Conservation (phyloP, 2,329 filamentous ascomycete species). For the Sclerotinia glacialis region DNA sequence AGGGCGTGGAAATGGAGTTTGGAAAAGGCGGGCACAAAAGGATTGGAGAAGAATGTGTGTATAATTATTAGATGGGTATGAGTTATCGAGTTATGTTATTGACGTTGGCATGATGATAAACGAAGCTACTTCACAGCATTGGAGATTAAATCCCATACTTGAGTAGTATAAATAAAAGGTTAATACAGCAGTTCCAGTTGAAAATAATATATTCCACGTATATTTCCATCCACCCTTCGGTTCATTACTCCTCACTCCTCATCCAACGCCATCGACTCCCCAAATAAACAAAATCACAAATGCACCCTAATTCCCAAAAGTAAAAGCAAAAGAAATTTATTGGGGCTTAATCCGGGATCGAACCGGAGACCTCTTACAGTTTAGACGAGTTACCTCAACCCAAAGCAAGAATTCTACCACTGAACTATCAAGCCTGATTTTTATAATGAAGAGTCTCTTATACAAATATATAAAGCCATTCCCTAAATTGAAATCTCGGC, state of each 20-base stretch:
- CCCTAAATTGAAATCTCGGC: too few relatives aligned
- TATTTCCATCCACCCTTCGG: not conserved
- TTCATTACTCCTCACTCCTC: too few relatives aligned
- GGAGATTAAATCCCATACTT: not conserved
- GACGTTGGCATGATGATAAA: not conserved
- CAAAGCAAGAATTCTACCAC: slow-evolving; percentile 8
- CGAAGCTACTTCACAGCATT: not conserved
- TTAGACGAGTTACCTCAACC: not conserved
- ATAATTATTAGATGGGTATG: not conserved
- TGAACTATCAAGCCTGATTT: slow-evolving; percentile 3
- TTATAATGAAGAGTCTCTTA: too few relatives aligned
- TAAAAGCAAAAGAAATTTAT: not conserved
- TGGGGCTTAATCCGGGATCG: slow-evolving; percentile 6
- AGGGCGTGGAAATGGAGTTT: not conserved
- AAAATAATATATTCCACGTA: not conserved
- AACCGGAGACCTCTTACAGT: slow-evolving; percentile 15
- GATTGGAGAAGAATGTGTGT: not conserved
- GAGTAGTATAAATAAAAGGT: not conserved
- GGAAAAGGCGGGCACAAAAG: not conserved
- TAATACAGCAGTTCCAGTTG: not conserved
- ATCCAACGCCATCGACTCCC: not conserved
- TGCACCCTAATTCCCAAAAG: too few relatives aligned
- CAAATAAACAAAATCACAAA: not conserved
- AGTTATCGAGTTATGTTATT: slow-evolving; percentile 3
- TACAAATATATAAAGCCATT: too few relatives aligned